Percentiles rank a stretch among this genome's conserved stretches.
Evolutionary conservation across 176 grass and related monocot species (phyloP).

Genomic region (Pontederia paniculata): DNA sequence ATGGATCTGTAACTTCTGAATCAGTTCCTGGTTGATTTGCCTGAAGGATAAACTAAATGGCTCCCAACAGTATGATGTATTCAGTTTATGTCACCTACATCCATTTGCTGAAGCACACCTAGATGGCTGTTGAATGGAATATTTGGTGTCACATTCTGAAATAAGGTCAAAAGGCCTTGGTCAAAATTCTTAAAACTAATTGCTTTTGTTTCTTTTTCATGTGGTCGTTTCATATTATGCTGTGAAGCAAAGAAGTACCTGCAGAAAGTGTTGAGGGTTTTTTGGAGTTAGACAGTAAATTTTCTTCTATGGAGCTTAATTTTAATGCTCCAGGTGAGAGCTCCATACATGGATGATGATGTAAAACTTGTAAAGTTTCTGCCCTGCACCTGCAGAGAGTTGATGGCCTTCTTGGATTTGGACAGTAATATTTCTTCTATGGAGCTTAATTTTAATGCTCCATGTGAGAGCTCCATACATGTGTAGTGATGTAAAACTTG

Average conservation of each 20-base stretch:
- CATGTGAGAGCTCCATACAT: too few species aligned
- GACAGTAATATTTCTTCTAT: too few species aligned
- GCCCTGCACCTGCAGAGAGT: not conserved
- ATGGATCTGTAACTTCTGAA: conserved; percentile 48
- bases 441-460: too few species aligned
- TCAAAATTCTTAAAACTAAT: too few species aligned
- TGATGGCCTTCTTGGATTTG: not conserved
- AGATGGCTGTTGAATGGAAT: not conserved
- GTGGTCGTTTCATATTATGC: not conserved
- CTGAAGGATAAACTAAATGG: conserved; percentile 3
- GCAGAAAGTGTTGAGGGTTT: not conserved
- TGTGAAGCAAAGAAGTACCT: not conserved
- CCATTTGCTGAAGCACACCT: not conserved
- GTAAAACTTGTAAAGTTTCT: not conserved
- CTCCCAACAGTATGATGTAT: too few species aligned
- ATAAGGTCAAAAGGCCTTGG: too few species aligned
- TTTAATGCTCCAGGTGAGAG: not conserved
- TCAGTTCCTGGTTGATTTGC: conserved; percentile 68
- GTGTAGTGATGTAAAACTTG: too few species aligned
- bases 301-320: conserved; percentile 3
- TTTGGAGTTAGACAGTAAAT: not conserved
- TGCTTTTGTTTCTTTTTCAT: not conserved
- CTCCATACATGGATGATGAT: not conserved
- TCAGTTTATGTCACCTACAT: not conserved
- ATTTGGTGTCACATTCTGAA: not conserved